Conservation (phyloP, 352 stramenopile genomes). For the Globisporangium cystogenes region DNA sequence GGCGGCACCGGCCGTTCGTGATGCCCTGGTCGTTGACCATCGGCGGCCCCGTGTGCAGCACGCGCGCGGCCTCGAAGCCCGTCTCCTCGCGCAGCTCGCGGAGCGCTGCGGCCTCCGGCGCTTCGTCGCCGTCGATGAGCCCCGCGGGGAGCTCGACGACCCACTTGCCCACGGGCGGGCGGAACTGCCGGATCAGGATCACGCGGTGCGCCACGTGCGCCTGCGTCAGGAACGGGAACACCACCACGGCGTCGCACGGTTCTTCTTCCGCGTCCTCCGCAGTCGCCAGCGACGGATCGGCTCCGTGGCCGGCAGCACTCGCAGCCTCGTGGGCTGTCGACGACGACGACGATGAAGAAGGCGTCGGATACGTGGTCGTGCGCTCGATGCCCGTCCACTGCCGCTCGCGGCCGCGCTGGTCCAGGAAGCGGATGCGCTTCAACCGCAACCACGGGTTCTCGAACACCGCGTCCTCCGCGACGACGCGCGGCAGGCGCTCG, state of each 20-base stretch:
- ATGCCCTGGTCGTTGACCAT: slow-evolving; percentile 82
- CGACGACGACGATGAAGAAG: not conserved
- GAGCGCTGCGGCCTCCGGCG: slow-evolving; percentile 59
- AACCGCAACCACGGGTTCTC: slow-evolving; percentile 49
- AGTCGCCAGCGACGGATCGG: too few relatives aligned
- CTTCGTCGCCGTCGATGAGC: slow-evolving; percentile 86
- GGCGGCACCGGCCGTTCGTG: slow-evolving; percentile 63
- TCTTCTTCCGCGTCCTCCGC: not conserved
- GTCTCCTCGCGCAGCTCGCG: slow-evolving; percentile 90
- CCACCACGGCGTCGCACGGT: slow-evolving; percentile 61
- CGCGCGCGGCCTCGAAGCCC: slow-evolving; percentile 29
- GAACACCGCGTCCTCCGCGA: slow-evolving; percentile 49
- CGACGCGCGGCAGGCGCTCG: slow-evolving; percentile 29
- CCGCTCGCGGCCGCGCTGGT: slow-evolving; percentile 37
- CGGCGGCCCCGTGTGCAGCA: slow-evolving; percentile 51
- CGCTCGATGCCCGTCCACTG: slow-evolving; percentile 62
- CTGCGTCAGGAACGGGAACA: slow-evolving; percentile 64
- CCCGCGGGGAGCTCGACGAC: slow-evolving; percentile 90
- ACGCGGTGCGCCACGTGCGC: slow-evolving; percentile 23
- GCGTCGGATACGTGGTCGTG: slow-evolving; percentile 51
- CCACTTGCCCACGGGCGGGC: slow-evolving; percentile 76
- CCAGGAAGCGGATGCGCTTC: slow-evolving; percentile 64
- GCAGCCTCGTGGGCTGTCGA: not conserved
- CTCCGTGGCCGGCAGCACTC: not conserved
- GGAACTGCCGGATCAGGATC: slow-evolving; percentile 90